Conservation (phyloP, 1,284 basidiomycete genomes). For the Rhizoctonia solani region DNA sequence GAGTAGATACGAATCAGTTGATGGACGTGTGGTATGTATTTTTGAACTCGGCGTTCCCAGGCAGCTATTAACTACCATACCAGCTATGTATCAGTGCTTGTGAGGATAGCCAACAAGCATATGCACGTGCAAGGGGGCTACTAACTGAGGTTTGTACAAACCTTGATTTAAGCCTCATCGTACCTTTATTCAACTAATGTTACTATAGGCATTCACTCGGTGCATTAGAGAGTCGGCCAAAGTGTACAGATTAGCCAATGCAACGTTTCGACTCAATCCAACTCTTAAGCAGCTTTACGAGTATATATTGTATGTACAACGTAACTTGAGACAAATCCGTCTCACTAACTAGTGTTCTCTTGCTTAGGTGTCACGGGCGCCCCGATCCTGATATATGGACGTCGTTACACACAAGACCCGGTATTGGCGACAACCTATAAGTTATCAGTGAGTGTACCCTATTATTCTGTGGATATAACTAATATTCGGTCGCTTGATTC, state of each 20-base stretch:
- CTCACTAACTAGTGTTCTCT: neutral
- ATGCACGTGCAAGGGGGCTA: neutral
- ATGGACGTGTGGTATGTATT: neutral
- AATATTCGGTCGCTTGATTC: neutral
- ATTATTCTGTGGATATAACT: neutral
- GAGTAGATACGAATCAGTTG: neutral
- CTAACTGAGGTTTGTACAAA: neutral
- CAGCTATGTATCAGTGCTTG: conserved; percentile 16
- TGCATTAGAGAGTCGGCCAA: neutral
- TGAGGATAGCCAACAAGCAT: conserved; percentile 1
- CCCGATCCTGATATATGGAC: neutral
- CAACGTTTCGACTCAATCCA: neutral
- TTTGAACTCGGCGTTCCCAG: neutral
- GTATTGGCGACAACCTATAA: neutral
- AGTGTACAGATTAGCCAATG: no score
- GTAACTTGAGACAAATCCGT: neutral
- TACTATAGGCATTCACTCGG: conserved; percentile 3
- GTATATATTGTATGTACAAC: neutral
- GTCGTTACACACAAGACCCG: neutral
- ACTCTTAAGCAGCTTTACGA: conserved; percentile 1
- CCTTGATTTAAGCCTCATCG: no score
- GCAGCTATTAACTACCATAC: neutral
- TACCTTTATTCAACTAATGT: neutral
- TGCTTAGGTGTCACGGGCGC: no score
- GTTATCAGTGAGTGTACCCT: neutral